Evolutionary conservation across 1,139 yeast species (phyloP), one percentile per base, ranked within the genome.

Genomic region (Pichia sp.): DNA sequence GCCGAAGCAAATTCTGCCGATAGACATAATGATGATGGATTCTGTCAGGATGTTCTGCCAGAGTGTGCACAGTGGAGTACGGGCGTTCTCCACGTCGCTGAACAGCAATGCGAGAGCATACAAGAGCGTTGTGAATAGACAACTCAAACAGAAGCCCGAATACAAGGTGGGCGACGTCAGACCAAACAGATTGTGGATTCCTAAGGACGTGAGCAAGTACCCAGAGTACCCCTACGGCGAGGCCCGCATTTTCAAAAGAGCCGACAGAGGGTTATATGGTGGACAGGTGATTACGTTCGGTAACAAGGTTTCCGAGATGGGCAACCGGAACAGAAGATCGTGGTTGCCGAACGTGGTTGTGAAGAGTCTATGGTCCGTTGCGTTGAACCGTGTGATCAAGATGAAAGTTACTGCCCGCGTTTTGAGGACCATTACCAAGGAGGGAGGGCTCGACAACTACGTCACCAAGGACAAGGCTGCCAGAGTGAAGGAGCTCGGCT

Each of bases 371-470:
- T 93, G 96, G 95, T 87, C 96, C 56, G 96, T 88, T 61, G 74
- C 87, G 1, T 76, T 93, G 62, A 73, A 82, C 57, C 76, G 75
- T 59, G 66, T 72, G 47, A 71, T 83, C 47, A 74, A 74, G 49
- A 70, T 88, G 50, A 81, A 77, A 56, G 82, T 89, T 31, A 83
- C 91, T n/a, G 79, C 97, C 18, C 80, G 84, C 56, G 97, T 90
- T 3, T 74, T 93, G 64, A 81, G 85, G 63, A 90, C 97, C 1
- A 85, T 93, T 57, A 84, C 87, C 53, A 87, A 83, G 62, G 98
- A 91, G 69, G 98, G 98, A 57, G 99, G 99, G 13, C 75, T 93
- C 57, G 99, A 93, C 66, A 82, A 83, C 60, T 93, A 93, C 66
- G 70, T 93, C 57, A 78, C 83, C 52, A 93, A 93, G 71, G 95